A percentile compares a stretch with the other conserved stretches of the same genome.
Conservation (phyloP, 805 yeast genomes). For the Barnettozyma wickerhamii region DNA sequence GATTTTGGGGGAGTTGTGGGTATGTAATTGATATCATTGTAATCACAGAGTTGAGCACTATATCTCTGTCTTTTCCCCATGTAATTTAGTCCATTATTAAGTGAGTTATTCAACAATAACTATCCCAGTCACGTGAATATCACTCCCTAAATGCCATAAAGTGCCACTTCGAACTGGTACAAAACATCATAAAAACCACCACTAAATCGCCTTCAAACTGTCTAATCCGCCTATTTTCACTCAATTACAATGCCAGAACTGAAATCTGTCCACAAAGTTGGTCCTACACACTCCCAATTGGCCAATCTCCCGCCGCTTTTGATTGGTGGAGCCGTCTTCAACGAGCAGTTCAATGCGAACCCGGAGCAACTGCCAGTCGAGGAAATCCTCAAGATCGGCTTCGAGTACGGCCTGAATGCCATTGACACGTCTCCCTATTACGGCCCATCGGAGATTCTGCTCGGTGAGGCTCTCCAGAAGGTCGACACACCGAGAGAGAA, state of each 20-base stretch:
- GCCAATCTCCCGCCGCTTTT: conserved; percentile 51
- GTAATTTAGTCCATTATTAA: too few relatives aligned
- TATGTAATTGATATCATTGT: too few relatives aligned
- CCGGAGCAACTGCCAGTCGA: conserved; percentile 57
- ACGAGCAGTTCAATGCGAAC: conserved; percentile 69
- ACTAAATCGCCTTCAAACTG: too few relatives aligned
- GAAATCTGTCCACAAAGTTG: conserved; percentile 18
- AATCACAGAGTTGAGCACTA: too few relatives aligned
- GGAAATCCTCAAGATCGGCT: conserved; percentile 55
- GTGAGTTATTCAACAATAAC: too few relatives aligned
- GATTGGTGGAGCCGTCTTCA: conserved; percentile 88
- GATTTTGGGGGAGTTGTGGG: too few relatives aligned
- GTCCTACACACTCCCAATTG: conserved; percentile 21
- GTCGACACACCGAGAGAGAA: conserved; percentile 48
- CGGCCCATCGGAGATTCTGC: conserved; percentile 76
- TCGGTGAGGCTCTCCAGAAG: conserved; percentile 60
- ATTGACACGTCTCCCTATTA: conserved; percentile 92
- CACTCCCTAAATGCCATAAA: too few relatives aligned
- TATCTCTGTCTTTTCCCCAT: too few relatives aligned
- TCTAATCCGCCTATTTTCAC: too few relatives aligned
- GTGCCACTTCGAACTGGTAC: too few relatives aligned
- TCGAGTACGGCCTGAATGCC: conserved; percentile 65
- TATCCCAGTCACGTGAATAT: too few relatives aligned
- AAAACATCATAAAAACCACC: too few relatives aligned
- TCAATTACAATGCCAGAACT: conserved; percentile 6